Percentiles rank a stretch among this genome's conserved stretches.
Evolutionary conservation across 1,284 basidiomycete genomes (phyloP).

Genomic region (Wallemia mellicola): DNA sequence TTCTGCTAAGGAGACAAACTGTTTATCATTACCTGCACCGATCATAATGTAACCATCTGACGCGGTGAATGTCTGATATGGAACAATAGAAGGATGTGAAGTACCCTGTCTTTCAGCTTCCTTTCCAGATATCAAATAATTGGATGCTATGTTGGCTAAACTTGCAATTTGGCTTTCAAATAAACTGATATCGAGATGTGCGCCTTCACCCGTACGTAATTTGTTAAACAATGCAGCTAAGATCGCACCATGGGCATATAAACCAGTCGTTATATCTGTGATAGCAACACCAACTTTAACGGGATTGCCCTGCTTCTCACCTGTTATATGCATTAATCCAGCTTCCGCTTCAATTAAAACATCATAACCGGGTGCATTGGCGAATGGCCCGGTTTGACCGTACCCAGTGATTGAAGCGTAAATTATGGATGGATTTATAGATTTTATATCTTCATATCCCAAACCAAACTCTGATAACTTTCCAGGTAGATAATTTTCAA

Average conservation of each 20-base stretch:
- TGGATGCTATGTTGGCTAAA: constrained; percentile 72
- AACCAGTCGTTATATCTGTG: constrained; percentile 57
- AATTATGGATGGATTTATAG: constrained; percentile 50
- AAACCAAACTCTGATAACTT: constrained; percentile 61
- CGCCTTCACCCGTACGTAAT: constrained; percentile 53
- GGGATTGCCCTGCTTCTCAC: constrained; percentile 58
- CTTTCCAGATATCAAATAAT: constrained; percentile 61
- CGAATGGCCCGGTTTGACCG: constrained; percentile 71
- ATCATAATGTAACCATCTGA: constrained; percentile 75
- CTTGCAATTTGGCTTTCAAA: constrained; percentile 71
- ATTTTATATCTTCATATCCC: constrained; percentile 50
- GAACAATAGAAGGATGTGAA: constrained; percentile 51
- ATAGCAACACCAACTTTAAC: constrained; percentile 73
- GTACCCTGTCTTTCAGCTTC: constrained; percentile 74
- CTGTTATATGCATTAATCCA: constrained; percentile 33
- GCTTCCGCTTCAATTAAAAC: constrained; percentile 74
- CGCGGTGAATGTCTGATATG: constrained; percentile 72
- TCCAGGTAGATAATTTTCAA: constrained; percentile 37
- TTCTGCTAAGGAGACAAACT: constrained; percentile 37
- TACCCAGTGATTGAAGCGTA: constrained; percentile 76
- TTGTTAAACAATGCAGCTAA: constrained; percentile 64
- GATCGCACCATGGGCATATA: constrained; percentile 51
- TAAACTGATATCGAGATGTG: constrained; percentile 67
- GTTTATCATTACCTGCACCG: constrained; percentile 57
- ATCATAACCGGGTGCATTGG: constrained; percentile 58